Percentiles rank a stretch among this genome's conserved stretches.
These are phyloP conservation scores for Apiospora aurea DNA, from an alignment of 2,329 filamentous ascomycete species.

Conservation along the genomic window DNA sequence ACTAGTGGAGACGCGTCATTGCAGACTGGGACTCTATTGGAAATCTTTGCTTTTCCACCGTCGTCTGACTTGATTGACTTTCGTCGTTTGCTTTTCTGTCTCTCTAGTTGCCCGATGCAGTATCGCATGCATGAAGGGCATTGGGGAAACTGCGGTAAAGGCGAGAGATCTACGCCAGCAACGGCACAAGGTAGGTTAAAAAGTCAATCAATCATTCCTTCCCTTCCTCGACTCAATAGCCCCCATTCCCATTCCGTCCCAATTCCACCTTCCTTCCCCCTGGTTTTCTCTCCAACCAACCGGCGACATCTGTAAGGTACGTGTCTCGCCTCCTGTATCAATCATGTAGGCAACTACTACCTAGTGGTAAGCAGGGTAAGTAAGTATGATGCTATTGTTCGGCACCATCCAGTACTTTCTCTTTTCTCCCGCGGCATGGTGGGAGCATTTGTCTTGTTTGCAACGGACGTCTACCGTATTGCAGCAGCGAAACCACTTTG, in stretches of 20 bases:
- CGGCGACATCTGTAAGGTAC: background rate
- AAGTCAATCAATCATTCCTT: background rate
- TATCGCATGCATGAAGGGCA: background rate
- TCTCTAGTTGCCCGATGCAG: background rate
- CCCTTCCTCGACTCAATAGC: background rate
- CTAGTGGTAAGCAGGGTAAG: background rate
- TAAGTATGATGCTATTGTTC: background rate
- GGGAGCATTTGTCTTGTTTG: background rate
- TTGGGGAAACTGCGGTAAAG: background rate
- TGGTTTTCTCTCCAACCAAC: background rate
- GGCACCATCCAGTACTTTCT: background rate
- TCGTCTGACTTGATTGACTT: background rate
- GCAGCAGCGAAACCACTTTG: slow-evolving; percentile 5
- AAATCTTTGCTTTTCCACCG: background rate
- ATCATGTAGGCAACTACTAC: slow-evolving; percentile 13
- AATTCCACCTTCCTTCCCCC: background rate
- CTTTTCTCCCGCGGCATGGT: background rate
- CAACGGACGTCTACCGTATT: background rate
- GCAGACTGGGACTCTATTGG: slow-evolving; percentile 9
- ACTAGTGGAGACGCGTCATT: background rate
- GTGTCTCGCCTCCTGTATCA: slow-evolving; percentile 17
- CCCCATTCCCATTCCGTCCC: background rate
- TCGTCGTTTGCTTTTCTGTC: background rate
- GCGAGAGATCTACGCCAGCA: background rate
- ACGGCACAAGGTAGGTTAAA: background rate